Base-by-base conservation (phyloP, 495 filamentous ascomycete species). In the Lepidopterella palustris region DNA sequence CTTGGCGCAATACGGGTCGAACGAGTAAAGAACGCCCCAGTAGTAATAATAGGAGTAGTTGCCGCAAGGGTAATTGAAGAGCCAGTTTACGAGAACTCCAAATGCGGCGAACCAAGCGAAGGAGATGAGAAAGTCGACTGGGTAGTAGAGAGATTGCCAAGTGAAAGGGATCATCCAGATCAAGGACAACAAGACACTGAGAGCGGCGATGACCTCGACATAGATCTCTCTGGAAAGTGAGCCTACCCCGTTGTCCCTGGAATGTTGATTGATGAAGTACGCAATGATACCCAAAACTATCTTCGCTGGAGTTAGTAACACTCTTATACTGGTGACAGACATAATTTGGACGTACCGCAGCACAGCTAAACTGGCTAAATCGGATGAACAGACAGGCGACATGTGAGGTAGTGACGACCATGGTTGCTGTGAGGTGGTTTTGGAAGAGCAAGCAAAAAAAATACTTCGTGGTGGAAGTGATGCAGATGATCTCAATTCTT, bases 241-340 rank as follows among this genome's bases (percentile, higher is more conserved):
- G 71, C 77, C 78, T 49, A 70, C 59, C n/a, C n/a, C 49, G 73
- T 45, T 18, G 68, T 64, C 55, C 5, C 70, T 31, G 53, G 70
- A 26, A 48, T 69, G 67, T 2, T 72, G 28, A 49, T 73, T 66
- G 45, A 85, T 77, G 63, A 81, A 83, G 59, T 78, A 63, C 4
- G 81, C 81, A 55, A 82, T 74, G 29, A 84, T 71, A 56, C 82
- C 82, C 25, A 81, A 80, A 25, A 85, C 81, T 18, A 82, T n/a
- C 72, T 76, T 78, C 50, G 26, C 28, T 48, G 4, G 25, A 53
- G 4, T 4, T 24, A n/a, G n/a, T n/a, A n/a, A n/a, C 47, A 25
- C 13, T 51, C 3, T 2, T 15, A 18, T 42, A 18, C 3, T 42
- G 4, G 13, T 21, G 47, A 24, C 13, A 2, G 15, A 29, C 15